Base-by-base conservation (phyloP, 208 protist species). In the Leishmania tarentolae region DNA sequence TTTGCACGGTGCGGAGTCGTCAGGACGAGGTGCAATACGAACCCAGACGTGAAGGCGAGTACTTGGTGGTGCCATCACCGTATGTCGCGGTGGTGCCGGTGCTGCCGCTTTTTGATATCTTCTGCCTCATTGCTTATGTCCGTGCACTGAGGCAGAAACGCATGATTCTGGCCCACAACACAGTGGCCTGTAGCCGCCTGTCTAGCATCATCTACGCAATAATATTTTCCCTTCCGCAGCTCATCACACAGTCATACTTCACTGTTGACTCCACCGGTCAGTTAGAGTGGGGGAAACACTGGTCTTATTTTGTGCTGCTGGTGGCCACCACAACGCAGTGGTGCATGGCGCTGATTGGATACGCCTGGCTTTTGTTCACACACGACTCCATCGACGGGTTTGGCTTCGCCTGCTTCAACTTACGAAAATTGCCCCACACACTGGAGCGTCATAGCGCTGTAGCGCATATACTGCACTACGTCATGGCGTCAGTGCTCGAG, bases 381-480 rank as follows among this genome's bases (percentile, higher is more conserved):
- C 87, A 88, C 76, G 91, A 92, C 69, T 96, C 91, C 13, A 90
- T 92, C 52, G 90, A 87, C 80, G 80, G 81, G 24, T 85, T 95
- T 52, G 93, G 93, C 66, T 95, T 95, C 75, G 89, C 93, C 8
- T 89, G 90, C 82, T 96, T 94, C 87, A 88, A 89, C 46, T 83
- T 88, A 70, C 79, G 76, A 4, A 79, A 77, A 56, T 66, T 79
- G 19, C 40, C 76, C 68, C 83, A 87, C 56, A 69, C 44, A 56
- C 68, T 93, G 65, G 83, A 89, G 66, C 69, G 79, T 13, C 72
- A 92, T 81, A 90, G 78, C 68, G 88, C 75, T 5, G 74, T 91
- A 17, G 68, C 79, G 31, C 85, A 89, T 68, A 52, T 88, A 50
- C 70, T 93, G 37, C 87, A 90, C 79, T 87, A 85, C 66, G 52